Evolutionary conservation across 2,329 filamentous ascomycete genomes (phyloP).

Genomic region (Xylogone sp.): DNA sequence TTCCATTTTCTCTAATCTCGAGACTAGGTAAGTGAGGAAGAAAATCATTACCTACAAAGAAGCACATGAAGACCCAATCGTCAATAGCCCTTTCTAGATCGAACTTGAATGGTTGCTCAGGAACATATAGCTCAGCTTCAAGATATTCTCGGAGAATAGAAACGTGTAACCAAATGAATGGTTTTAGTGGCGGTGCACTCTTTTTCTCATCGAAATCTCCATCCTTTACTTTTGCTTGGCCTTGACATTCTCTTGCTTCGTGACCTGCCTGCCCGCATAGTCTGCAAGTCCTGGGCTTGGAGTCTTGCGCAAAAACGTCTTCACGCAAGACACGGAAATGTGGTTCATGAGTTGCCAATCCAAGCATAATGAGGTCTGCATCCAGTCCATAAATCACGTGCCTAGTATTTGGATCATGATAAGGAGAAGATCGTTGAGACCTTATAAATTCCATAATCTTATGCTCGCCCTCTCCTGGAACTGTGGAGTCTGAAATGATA

Average conservation of each 20-base stretch:
- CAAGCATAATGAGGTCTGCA: conserved; percentile 98
- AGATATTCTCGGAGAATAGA: conserved; percentile 89
- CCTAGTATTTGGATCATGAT: conserved; percentile 93
- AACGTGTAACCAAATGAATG: conserved; percentile 98
- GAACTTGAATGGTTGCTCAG: conserved; percentile 79
- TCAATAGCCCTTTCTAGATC: conserved; percentile 92
- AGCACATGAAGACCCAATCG: conserved; percentile 99
- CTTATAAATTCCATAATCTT: conserved; percentile 99
- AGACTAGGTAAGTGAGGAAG: conserved; percentile 94
- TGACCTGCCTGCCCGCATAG: conserved; percentile 92
- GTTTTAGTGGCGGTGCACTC: conserved; percentile 68
- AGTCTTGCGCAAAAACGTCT: conserved; percentile 91
- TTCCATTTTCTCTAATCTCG: conserved; percentile 95
- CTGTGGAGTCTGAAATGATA: conserved; percentile 96
- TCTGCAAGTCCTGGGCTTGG: conserved; percentile 75
- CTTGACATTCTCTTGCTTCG: conserved; percentile 79
- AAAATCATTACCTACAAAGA: conserved; percentile 98
- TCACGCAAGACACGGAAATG: conserved; percentile 95
- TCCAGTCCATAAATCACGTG: conserved; percentile 98
- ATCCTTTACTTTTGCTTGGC: conserved; percentile 71
- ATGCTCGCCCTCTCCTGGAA: conserved; percentile 96
- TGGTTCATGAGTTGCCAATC: conserved; percentile 93
- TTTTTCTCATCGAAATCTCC: conserved; percentile 82
- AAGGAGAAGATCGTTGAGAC: conserved; percentile 83
- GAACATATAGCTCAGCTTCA: conserved; percentile 81